Conservation (phyloP, 495 filamentous ascomycete genomes). For the Penicillium atrosanguineum region DNA sequence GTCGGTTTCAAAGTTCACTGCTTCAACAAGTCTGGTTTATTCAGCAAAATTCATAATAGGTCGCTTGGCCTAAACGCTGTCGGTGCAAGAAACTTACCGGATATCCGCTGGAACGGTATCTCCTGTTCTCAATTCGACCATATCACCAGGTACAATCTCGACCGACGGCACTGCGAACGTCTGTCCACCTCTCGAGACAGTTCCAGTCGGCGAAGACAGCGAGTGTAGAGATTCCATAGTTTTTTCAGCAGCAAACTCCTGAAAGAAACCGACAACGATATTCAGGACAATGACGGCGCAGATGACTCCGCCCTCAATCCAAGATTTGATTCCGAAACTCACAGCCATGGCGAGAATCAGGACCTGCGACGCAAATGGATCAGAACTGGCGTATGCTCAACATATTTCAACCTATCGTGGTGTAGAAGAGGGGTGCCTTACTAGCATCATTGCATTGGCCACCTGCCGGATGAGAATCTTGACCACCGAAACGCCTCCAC, state of each 20-base stretch:
- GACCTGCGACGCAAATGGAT: conserved; percentile 41
- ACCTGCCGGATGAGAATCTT: conserved; percentile 53
- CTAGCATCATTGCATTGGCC: conserved; percentile 59
- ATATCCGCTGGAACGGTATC: conserved; percentile 54
- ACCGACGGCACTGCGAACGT: conserved; percentile 46
- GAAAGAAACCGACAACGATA: conserved; percentile 62
- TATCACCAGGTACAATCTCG: conserved; percentile 57
- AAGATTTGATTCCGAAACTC: conserved; percentile 61
- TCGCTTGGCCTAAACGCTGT: not conserved
- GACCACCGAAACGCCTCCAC: conserved; percentile 43
- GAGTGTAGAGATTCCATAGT: conserved; percentile 66
- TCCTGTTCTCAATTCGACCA: conserved; percentile 71
- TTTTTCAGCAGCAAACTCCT: conserved; percentile 68
- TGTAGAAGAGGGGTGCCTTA: conserved; percentile 15
- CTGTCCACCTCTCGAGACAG: conserved; percentile 47
- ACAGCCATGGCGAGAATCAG: conserved; percentile 64
- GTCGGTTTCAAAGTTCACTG: not conserved
- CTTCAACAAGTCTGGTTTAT: not conserved
- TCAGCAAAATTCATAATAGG: not conserved
- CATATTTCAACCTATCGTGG: not conserved
- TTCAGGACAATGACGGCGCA: conserved; percentile 63
- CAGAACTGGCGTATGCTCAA: conserved; percentile 6
- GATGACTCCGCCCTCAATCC: conserved; percentile 67
- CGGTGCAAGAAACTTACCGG: not conserved
- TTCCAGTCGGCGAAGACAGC: conserved; percentile 56